Evolutionary conservation across 352 stramenopile species (phyloP).

Genomic region (Pythium sukuiense): DNA sequence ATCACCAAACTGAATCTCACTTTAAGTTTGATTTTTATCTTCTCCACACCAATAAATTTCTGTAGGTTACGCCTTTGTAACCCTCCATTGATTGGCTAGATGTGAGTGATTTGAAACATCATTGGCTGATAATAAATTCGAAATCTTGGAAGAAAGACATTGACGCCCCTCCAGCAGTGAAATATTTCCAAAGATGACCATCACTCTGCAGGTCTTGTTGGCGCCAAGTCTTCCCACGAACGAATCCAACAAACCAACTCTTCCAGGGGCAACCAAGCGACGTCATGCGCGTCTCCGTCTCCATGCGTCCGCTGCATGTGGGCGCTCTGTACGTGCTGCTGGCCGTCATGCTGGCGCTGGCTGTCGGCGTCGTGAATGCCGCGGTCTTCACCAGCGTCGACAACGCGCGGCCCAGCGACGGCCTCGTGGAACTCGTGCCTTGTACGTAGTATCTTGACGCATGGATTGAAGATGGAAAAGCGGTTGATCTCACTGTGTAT

Average conservation of each 20-base stretch:
- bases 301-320: not conserved
- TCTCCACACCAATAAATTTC: not conserved
- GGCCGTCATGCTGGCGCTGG: not conserved
- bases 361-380: slow-evolving; percentile 3
- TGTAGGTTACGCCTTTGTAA: not conserved
- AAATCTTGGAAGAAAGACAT: slow-evolving; percentile 3
- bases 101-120: no score
- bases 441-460: slow-evolving; percentile 21
- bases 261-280: not conserved
- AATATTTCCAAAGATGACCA: slow-evolving; percentile 1
- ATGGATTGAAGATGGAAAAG: not conserved
- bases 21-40: not conserved
- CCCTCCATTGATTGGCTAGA: not conserved
- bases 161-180: slow-evolving; percentile 4
- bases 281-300: not conserved
- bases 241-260: not conserved
- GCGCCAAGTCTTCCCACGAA: not conserved
- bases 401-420: slow-evolving; percentile 20
- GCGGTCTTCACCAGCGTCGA: slow-evolving; percentile 21
- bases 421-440: slow-evolving; percentile 26
- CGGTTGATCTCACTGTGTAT: not conserved
- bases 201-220: not conserved
- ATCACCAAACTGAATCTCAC: not conserved
- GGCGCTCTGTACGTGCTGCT: not conserved
- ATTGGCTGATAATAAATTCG: not conserved